Evolutionary conservation across 2,329 filamentous ascomycete genomes (phyloP), one percentile per base, ranked within the genome.

Genomic region (Xylariaceae sp.): DNA sequence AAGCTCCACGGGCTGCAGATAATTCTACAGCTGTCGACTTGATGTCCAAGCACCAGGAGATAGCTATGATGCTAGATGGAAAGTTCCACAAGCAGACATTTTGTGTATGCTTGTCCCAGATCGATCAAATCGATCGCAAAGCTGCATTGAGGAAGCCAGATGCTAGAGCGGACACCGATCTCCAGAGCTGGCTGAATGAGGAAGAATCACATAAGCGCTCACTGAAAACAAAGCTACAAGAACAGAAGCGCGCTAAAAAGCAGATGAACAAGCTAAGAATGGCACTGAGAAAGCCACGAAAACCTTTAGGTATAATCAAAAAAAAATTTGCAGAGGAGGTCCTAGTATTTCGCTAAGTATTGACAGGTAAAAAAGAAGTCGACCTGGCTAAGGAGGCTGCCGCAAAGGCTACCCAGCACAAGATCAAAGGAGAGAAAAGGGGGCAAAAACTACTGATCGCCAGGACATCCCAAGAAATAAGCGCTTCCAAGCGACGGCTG

Each of bases 21-120:
- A 69, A 74, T 1, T 61, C 64, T 0, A 63, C 65, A 0, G 61
- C 56, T 0, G 49, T 63, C 0, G 12, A 34, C 0, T 56, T 76
- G 0, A 68, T 75, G 50, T 51, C 23, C 0, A 65, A 69, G 0
- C 67, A 71, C 3, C 66, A 72, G 0, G 64, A 71, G 14, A 43
- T 68, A 0, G 56, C 56, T 0, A 66, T 74, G 66, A 61, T 54
- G 7, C 56, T 75, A 4, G 54, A 70, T n/a, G 69, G 69, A 0
- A 69, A 66, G 4, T 53, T 69, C 0, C 60, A 70, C 9, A 46
- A 51, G 1, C 37, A 61, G 0, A 53, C 60, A 0, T 70, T 71
- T 1, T 67, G 69, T 9, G 58, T 73, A 0, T 63, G 73, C 0
- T 7, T 71, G 0, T 68, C 73, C 0, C 72, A 73, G 33, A 67